Evolutionary conservation across 208 protist genomes (phyloP), one percentile per base, ranked within the genome.

Genomic region (Leishmania braziliensis): DNA sequence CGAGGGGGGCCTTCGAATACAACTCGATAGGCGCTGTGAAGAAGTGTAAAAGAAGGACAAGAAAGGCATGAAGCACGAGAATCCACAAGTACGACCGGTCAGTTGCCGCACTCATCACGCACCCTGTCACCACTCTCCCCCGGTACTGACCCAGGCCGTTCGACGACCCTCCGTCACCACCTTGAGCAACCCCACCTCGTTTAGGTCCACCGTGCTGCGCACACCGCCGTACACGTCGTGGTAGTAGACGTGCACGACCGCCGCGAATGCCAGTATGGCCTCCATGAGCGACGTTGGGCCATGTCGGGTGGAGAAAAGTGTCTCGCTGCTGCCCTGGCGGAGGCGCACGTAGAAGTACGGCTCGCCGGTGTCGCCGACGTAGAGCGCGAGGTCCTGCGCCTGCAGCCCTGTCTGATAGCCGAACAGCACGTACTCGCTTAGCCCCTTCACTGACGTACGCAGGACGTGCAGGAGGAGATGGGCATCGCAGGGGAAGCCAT

Each of bases 291-390:
- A 95, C 43, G 89, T 79, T 46, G 75, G 43, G 3, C 93, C 93
- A 6, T 86, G 89, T 29, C 85, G 86, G n/a, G 91, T 90, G 46
- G 85, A 88, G 20, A 90, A 77, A 26, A 88, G 80, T 39, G 84
- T 81, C 68, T 78, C 71, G 53, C 69, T 81, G 82, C 82, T 81
- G 77, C 77, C 76, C 53, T 81, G 81, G 50, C 88, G 84, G 62
- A 94, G 86, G 36, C 90, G 87, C 33, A 97, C 90, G 81, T 95
- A 95, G 73, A 95, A 97, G 84, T 97, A 97, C 33, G 94, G 94
- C 75, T 90, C 91, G 6, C 92, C 92, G 20, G 87, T 94, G 80
- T 93, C 90, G 23, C 94, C 94, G n/a, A 95, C 86, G 70, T 85
- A 90, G 20, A 97, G 78, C 3, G 88, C 81, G 10, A 97, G 77